Evolutionary conservation across 495 filamentous ascomycete genomes (phyloP), one percentile per base, ranked within the genome.

Genomic region (Massariosphaeria phaeospora): DNA sequence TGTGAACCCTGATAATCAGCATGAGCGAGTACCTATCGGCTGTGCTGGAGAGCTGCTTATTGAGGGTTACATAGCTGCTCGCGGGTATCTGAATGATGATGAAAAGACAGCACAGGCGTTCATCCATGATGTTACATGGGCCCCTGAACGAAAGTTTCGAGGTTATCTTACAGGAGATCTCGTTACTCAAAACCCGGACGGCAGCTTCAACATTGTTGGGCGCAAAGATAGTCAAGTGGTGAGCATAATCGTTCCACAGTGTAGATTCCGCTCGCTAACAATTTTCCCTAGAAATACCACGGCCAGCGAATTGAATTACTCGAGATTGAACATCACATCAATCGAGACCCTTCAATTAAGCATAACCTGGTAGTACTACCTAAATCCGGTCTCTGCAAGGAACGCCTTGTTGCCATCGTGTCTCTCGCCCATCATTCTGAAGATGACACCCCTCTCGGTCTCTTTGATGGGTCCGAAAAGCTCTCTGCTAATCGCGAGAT

Each of bases 301-400:
- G 61, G 64, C 2, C 64, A 66, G 34, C 61, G 64, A n/a, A 46
- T 66, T 10, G 64, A 64, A 36, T 53, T 64, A 12, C 52, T 51
- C 2, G 64, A 66, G 27, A 63, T 66, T 39, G 59, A 66, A 29
- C 55, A 62, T 38, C 59, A 66, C 33, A 33, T 66, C 27, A 59
- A 55, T 31, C 2, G 41, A n/a, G 50, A 61, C 1, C 1, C 43
- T n/a, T 17, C 26, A 10, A 40, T 55, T 36, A 50, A 46, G 21
- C 40, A 61, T 34, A 35, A 29, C 11, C 15, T 61, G 2, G 57
- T 61, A 1, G 26, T 50, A 3, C 38, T 61, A 5, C 57, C 57
- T 4, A 61, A 61, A 23, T 8, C 5, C 15, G 57, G 57, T n/a
- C 26, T 25, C 2, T 61, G 51, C 38, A 55, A 61, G 26, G 51